phyloP scores from a whole-genome alignment of 352 stramenopile genomes.

The Pythium aristosporum region DNA sequence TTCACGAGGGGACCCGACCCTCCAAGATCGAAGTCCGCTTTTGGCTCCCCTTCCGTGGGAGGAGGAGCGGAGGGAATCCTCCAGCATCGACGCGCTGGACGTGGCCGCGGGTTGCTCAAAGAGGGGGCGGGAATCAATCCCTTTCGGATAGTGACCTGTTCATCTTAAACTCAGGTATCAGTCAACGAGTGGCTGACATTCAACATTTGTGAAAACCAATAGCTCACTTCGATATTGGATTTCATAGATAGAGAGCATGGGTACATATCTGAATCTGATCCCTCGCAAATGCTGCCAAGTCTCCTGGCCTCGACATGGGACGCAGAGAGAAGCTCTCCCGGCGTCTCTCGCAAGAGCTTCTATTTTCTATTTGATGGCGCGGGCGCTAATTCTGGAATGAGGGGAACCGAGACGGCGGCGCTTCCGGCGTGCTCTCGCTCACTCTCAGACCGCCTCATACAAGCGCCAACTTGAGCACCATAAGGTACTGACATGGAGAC shows the following conservation, averaged over 20 bases:
- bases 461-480: neutral
- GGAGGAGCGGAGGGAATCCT: neutral
- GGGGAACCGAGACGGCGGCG: no score
- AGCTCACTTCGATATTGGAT: neutral
- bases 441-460: no score
- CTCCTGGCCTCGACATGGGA: no score
- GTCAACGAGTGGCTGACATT: constrained; percentile 14
- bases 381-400: no score
- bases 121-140: neutral
- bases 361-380: no score
- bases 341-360: no score
- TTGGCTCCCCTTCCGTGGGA: neutral
- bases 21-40: constrained; percentile 14
- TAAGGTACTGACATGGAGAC: neutral
- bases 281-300: neutral
- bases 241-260: constrained; percentile 8
- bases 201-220: constrained; percentile 8
- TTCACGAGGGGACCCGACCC: neutral
- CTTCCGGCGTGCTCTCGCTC: no score
- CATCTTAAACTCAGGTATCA: neutral
- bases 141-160: constrained; percentile 5
- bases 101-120: constrained; percentile 15
- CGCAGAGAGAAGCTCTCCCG: no score
- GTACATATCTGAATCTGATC: neutral
- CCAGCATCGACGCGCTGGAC: neutral